Conservation (phyloP, 148 eudicot species). For the Vaccinium vitisidaea region DNA sequence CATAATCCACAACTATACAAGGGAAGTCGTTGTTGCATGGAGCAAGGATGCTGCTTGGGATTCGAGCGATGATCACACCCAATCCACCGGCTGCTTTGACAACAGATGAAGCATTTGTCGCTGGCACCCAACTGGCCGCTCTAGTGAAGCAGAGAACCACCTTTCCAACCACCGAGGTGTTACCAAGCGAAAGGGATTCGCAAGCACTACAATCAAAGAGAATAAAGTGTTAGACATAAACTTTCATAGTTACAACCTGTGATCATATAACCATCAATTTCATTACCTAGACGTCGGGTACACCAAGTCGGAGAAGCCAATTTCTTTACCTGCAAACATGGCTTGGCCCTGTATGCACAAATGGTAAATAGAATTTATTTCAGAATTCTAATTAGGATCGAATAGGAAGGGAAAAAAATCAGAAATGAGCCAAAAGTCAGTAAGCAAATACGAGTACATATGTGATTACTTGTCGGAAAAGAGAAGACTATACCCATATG, state of each 20-base stretch:
- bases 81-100: not conserved
- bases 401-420: not conserved
- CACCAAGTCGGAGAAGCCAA: not conserved
- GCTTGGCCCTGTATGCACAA: not conserved
- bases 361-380: not conserved
- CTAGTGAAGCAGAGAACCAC: not conserved
- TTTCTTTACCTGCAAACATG: not conserved
- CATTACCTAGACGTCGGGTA: not conserved
- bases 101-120: not conserved
- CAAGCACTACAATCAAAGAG: not conserved
- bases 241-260: not conserved
- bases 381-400: not conserved
- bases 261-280: not conserved
- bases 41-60: not conserved
- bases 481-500: not conserved
- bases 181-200: not conserved
- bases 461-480: not conserved
- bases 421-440: not conserved
- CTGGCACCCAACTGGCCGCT: not conserved
- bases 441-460: not conserved
- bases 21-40: not conserved
- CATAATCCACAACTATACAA: slow-evolving; percentile 1
- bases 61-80: not conserved
- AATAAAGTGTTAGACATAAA: not conserved
- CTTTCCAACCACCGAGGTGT: not conserved